These are phyloP conservation scores for Globisporangium paroecandrum DNA, from an alignment of 352 stramenopile genomes.

Conservation along the genomic window DNA sequence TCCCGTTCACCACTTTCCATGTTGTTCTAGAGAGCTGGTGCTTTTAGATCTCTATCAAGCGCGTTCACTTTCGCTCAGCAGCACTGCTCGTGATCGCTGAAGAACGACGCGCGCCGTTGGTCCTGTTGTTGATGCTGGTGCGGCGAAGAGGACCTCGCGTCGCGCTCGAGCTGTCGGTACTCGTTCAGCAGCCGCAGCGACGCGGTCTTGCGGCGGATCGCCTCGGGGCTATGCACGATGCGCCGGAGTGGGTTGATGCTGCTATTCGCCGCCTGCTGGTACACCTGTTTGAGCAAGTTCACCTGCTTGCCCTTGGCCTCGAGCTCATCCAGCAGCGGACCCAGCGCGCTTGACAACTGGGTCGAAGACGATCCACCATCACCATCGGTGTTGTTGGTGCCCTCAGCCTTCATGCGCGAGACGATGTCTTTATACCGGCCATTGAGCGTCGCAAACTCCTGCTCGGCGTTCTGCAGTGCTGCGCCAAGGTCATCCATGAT, in stretches of 20 bases:
- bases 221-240: constrained; percentile 51
- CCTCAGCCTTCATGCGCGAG: constrained; percentile 31
- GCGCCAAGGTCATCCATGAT: constrained; percentile 56
- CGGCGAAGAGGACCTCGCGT: constrained; percentile 21
- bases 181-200: constrained; percentile 65
- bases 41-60: background rate
- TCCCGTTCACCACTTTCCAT: background rate
- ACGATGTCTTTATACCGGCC: constrained; percentile 38
- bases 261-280: constrained; percentile 48
- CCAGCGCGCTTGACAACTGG: constrained; percentile 44
- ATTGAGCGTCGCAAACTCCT: constrained; percentile 49
- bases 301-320: constrained; percentile 67
- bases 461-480: constrained; percentile 36
- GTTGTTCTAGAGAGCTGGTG: background rate
- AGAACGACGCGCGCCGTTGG: constrained; percentile 11
- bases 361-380: constrained; percentile 9
- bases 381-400: background rate
- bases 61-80: background rate
- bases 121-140: background rate
- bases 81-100: constrained; percentile 22
- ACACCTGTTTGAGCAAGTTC: constrained; percentile 63
- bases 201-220: constrained; percentile 56
- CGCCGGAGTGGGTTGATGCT: constrained; percentile 56
- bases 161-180: constrained; percentile 58
- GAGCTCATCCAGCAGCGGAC: constrained; percentile 51